Percentiles rank a stretch among this genome's conserved stretches.
These are phyloP conservation scores for Microglena sp. DNA, from an alignment of 139 green algal genomes.

Conservation along the genomic window DNA sequence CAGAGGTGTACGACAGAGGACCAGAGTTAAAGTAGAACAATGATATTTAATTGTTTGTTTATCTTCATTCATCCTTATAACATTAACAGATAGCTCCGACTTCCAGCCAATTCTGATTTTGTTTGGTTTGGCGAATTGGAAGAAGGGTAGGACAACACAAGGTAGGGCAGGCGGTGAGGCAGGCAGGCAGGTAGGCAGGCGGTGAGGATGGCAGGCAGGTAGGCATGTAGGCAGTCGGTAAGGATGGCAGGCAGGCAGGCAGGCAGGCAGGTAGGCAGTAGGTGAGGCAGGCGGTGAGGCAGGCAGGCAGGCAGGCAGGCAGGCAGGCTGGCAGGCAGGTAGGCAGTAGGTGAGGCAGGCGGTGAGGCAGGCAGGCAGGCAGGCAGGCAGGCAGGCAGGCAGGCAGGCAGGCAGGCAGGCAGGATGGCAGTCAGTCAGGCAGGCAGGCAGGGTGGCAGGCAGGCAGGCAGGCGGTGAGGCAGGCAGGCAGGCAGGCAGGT, in stretches of 20 bases:
- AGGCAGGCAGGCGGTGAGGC: slow-evolving; percentile 1
- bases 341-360: neutral
- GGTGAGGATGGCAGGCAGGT: neutral
- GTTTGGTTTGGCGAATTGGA: too few species aligned
- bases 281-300: neutral
- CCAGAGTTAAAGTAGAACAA: too few species aligned
- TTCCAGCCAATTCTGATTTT: too few species aligned
- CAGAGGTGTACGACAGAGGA: too few species aligned
- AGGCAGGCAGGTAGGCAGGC: slow-evolving; percentile 2
- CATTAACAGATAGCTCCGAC: too few species aligned
- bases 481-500: slow-evolving; percentile 1
- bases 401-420: slow-evolving; percentile 5
- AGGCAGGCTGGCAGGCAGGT: neutral
- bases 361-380: neutral
- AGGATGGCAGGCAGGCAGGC: neutral
- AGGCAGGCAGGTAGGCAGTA: neutral
- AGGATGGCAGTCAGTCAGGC: neutral
- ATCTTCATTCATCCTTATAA: too few species aligned
- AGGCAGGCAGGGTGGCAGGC: neutral
- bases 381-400: neutral
- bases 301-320: neutral
- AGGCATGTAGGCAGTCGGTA: neutral
- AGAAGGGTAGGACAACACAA: neutral
- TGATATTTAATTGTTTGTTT: too few species aligned
- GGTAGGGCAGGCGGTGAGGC: neutral